Evolutionary conservation across 1,284 basidiomycete species (phyloP).

Genomic region (Fomitopsis betulina): DNA sequence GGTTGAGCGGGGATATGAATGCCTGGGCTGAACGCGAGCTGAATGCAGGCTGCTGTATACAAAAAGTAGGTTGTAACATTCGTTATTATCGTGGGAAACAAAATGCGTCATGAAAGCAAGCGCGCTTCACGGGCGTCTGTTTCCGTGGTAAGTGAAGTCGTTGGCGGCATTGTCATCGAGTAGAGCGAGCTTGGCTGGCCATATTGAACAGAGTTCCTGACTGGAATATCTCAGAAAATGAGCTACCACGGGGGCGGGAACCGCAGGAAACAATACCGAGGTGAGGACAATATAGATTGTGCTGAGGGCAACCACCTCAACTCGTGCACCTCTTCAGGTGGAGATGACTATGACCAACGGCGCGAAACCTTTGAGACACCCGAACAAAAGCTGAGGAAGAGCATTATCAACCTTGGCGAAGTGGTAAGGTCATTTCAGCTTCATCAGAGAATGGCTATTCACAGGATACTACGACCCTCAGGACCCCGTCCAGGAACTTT

Average conservation of each 20-base stretch:
- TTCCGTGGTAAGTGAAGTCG: not conserved
- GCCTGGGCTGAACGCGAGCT: no score
- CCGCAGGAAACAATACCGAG: constrained; percentile 41
- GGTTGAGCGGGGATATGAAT: no score
- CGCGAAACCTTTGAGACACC: constrained; percentile 64
- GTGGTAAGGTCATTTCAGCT: constrained; percentile 53
- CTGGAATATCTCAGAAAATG: constrained; percentile 27
- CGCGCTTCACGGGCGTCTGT: not conserved
- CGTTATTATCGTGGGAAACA: not conserved
- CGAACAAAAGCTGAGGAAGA: constrained; percentile 64
- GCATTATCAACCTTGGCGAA: constrained; percentile 76
- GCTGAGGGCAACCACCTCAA: not conserved
- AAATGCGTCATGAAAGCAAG: not conserved
- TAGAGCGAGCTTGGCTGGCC: not conserved
- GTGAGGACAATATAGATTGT: constrained; percentile 29
- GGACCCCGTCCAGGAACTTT: constrained; percentile 70
- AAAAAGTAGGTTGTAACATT: not conserved
- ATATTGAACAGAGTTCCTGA: not conserved
- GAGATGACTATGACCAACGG: constrained; percentile 55
- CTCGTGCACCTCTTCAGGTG: not conserved
- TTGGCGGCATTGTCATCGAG: not conserved
- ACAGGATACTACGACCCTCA: constrained; percentile 27
- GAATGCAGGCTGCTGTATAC: not conserved
- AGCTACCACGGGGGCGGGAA: constrained; percentile 37
- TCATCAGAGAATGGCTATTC: not conserved